Base-by-base conservation (phyloP, 768 basidiomycete genomes). In the Clitopilus passeckerianus region DNA sequence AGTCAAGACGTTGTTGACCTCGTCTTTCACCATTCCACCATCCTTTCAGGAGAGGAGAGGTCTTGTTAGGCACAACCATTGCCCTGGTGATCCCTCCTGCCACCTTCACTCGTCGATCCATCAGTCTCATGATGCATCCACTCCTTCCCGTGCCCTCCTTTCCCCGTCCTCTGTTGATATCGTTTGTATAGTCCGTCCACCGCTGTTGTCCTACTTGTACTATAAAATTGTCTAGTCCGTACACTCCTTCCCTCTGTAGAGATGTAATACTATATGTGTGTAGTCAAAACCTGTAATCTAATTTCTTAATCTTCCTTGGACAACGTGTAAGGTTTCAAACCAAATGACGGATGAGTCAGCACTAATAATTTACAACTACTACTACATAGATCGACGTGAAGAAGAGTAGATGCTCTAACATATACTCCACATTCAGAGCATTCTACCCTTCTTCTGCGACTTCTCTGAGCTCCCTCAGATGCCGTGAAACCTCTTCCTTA, bases 401-500 rank as follows among this genome's bases (percentile, higher is more conserved):
- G 27, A 7, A 30, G 7, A 30, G 27, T 7, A 30, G 7, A 30
- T 30, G 7, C 27, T 7, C 27, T 7, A 7, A 30, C 27, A 30
- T 30, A 30, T 3, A 30, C 7, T 30, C 27, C 3, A 7, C 27
- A 7, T 4, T n/a, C 27, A 4, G 27, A 30, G 7, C 27, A 30
- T 30, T 50, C 12, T 20, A 50, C 6, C 46, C 46, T 22, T 50
- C 46, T 5, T 77, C 89, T 4, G 87, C 86, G 67, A 87, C 87
- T 59, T 86, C 84, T 65, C 83, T 81, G 37, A 92, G 75, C 63
- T 87, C 82, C 64, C 81, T 79, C 27, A 93, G 78, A 65, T 86
- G 85, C 57, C 81, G 81, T 44, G 90, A 89, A 12, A 91, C 84
- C 60, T 88, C 87, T 57, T 87, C 83, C 72, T 91, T 91, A 77